phyloP scores from a whole-genome alignment of 805 yeast genomes.

The Tetrapisispora fleetii region DNA sequence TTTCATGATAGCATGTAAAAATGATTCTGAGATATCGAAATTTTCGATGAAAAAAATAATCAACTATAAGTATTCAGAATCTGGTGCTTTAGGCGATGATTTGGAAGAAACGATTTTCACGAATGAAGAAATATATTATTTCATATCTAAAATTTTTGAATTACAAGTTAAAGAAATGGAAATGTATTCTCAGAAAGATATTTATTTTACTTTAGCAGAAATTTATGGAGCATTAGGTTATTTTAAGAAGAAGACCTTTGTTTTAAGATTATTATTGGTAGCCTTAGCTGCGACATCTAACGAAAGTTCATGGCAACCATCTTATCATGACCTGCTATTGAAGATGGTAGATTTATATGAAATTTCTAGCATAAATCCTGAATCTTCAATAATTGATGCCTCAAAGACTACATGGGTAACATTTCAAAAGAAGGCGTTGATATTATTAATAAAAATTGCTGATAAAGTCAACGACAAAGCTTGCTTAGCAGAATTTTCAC shows the following conservation, averaged over 20 bases:
- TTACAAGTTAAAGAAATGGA: conserved; percentile 38
- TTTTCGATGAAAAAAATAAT: conserved; percentile 34
- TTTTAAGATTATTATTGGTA: conserved; percentile 54
- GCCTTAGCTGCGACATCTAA: conserved; percentile 36
- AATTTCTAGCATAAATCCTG: conserved; percentile 33
- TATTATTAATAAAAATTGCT: conserved; percentile 43
- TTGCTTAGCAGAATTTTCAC: conserved; percentile 38
- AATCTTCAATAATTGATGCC: conserved; percentile 19
- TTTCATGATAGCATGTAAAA: conserved; percentile 44
- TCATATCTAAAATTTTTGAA: conserved; percentile 39
- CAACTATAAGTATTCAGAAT: background rate
- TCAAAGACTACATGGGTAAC: conserved; percentile 41
- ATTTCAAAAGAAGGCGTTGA: conserved; percentile 47
- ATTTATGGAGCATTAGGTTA: conserved; percentile 54
- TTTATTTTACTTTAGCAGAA: conserved; percentile 57
- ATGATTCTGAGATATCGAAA: conserved; percentile 40
- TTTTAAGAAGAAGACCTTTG: conserved; percentile 57
- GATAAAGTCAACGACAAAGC: conserved; percentile 39
- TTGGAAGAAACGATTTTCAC: conserved; percentile 15
- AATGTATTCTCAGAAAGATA: conserved; percentile 44
- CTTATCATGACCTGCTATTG: conserved; percentile 37
- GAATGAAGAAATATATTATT: conserved; percentile 37
- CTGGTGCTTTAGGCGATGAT: conserved; percentile 1
- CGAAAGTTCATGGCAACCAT: conserved; percentile 17
- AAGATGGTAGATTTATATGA: conserved; percentile 46